Percentiles rank a stretch among this genome's conserved stretches.
Conservation (phyloP, 1,139 yeast genomes). For the Zygosaccharomyces pseudobailii region DNA sequence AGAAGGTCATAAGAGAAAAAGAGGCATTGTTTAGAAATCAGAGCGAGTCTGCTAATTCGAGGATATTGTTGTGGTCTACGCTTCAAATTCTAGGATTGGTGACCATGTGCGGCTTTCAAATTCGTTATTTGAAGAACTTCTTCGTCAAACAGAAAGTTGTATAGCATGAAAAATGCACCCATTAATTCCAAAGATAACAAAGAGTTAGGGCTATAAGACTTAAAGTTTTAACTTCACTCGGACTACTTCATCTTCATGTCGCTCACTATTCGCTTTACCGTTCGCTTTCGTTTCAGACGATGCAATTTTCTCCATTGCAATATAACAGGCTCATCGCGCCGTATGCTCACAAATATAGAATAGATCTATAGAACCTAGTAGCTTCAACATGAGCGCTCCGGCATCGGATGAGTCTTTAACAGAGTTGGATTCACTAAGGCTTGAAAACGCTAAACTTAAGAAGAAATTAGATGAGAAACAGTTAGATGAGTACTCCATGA, state of each 20-base stretch:
- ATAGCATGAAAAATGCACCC: constrained; percentile 21
- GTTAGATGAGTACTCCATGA: constrained; percentile 17
- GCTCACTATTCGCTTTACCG: no score
- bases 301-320: neutral
- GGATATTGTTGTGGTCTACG: constrained; percentile 53
- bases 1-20: constrained; percentile 45
- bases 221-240: no score
- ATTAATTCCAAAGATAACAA: no score
- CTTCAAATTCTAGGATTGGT: constrained; percentile 45
- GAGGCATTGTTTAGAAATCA: constrained; percentile 52
- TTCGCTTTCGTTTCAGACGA: constrained; percentile 2
- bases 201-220: no score
- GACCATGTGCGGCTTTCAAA: constrained; percentile 56
- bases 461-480: constrained; percentile 12
- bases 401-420: constrained; percentile 11
- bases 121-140: constrained; percentile 53
- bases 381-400: constrained; percentile 5
- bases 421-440: constrained; percentile 24
- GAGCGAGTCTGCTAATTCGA: constrained; percentile 49
- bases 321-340: neutral
- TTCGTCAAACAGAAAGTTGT: constrained; percentile 59
- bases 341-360: no score
- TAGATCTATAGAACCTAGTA: neutral
- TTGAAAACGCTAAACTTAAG: constrained; percentile 26
- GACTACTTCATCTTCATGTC: neutral